Base-by-base conservation (phyloP, 495 filamentous ascomycete species). In the Lasiosphaeriaceae sp. region DNA sequence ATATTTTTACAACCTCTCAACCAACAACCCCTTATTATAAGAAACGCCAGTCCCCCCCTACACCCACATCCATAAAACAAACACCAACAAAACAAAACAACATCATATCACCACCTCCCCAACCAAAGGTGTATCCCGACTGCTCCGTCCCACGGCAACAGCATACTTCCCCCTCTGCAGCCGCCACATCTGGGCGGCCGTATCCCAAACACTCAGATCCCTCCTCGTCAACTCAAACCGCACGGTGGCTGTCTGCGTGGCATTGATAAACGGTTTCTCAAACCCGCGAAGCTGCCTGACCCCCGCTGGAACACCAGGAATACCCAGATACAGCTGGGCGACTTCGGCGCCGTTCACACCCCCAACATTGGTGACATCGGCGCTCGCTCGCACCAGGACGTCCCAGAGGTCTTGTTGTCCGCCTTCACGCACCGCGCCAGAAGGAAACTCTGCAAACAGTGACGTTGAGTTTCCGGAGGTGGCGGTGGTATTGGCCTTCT, bases 141-240 rank as follows among this genome's bases (percentile, higher is more conserved):
- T 89, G 34, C 85, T 88, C 55, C 78, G 80, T 3, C 89, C 89
- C 12, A 84, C 76, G 41, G 65, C 72, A 41, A 85, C 56, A 3
- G 50, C 63, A 57, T 80, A 83, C 14, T 69, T 60, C 1, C 76
- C 72, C 45, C 63, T 68, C 46, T 79, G 78, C 56, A 85, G 56
- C 26, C 73, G 59, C 87, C 86, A 90, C 29, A 77, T 69, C 73
- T 89, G 86, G 34, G 69, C 71, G 12, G 61, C 70, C 0, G 77
- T 72, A 68, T 88, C 82, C 88, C 87, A 91, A 4, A 78, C 77
- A 63, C 85, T 88, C 61, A 90, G 52, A 62, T 90, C 88, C 35
- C 84, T 74, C 49, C 86, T 74, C 34, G 77, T 86, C 34, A 91
- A 57, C n/a, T 70, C 67, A 60, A 89, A 82, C 11, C 56, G 57